Percentiles rank a stretch among this genome's conserved stretches.
Conservation (phyloP, 2,329 filamentous ascomycete genomes). For the Phaeoacremonium minimum region DNA sequence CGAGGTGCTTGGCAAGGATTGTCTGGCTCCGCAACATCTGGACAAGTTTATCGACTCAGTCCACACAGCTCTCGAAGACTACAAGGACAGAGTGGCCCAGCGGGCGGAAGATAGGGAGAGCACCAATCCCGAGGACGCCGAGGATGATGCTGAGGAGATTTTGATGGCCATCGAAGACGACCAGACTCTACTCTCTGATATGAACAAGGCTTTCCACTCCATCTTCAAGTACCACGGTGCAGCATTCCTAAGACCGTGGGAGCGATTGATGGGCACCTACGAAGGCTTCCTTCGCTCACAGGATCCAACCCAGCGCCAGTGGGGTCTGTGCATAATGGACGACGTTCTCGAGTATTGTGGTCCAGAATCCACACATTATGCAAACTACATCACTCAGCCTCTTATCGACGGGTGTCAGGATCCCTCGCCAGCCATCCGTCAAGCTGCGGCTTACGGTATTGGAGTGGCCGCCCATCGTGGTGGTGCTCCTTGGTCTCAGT, state of each 20-base stretch:
- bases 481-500: constrained; percentile 81
- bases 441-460: constrained; percentile 93
- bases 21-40: constrained; percentile 76
- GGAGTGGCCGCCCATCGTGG: constrained; percentile 94
- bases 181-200: constrained; percentile 91
- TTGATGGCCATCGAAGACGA: constrained; percentile 94
- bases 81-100: constrained; percentile 78
- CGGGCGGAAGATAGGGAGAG: constrained; percentile 77
- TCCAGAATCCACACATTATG: constrained; percentile 80
- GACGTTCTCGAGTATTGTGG: constrained; percentile 98
- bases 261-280: constrained; percentile 80
- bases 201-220: constrained; percentile 99
- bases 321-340: constrained; percentile 98
- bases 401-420: constrained; percentile 84
- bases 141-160: constrained; percentile 80
- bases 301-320: constrained; percentile 91
- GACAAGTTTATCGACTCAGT: constrained; percentile 81
- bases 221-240: constrained; percentile 96
- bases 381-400: constrained; percentile 80
- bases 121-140: constrained; percentile 75
- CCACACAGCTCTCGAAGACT: constrained; percentile 83
- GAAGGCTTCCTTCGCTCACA: constrained; percentile 74
- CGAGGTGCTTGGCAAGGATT: constrained; percentile 85
- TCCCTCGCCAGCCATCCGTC: constrained; percentile 81
- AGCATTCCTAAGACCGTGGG: constrained; percentile 82